Percentiles rank a stretch among this genome's conserved stretches.
Conservation (phyloP, 805 yeast species). For the Sugiyamaella floridensis region DNA sequence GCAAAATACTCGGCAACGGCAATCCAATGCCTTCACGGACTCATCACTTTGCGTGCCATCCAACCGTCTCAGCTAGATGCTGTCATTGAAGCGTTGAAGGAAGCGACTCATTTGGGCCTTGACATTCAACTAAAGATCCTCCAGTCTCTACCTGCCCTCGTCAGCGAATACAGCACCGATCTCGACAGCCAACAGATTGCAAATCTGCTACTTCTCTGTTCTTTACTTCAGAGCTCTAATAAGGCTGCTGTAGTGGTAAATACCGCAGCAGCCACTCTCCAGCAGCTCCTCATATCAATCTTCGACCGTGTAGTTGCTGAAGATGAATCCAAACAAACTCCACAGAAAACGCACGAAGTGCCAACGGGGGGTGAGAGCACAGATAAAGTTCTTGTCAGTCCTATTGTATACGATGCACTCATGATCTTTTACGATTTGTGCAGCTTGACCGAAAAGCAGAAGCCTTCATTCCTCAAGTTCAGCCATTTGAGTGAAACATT, state of each 20-base stretch:
- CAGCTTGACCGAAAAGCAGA: conserved; percentile 50
- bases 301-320: conserved; percentile 58
- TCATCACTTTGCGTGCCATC: conserved; percentile 50
- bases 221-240: conserved; percentile 60
- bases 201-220: conserved; percentile 59
- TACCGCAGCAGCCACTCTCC: conserved; percentile 89
- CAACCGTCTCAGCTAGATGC: conserved; percentile 45
- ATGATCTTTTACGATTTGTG: conserved; percentile 69
- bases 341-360: conserved; percentile 28
- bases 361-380: conserved; percentile 23
- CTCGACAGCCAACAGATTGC: conserved; percentile 52
- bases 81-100: conserved; percentile 60
- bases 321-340: conserved; percentile 24
- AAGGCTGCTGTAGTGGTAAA: conserved; percentile 73
- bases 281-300: conserved; percentile 70
- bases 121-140: conserved; percentile 83
- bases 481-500: conserved; percentile 50
- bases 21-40: conserved; percentile 59
- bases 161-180: conserved; percentile 52
- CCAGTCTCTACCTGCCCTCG: conserved; percentile 72
- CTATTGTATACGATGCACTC: conserved; percentile 61
- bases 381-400: conserved; percentile 40
- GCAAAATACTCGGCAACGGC: conserved; percentile 67
- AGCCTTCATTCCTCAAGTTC: conserved; percentile 48
- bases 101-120: conserved; percentile 65